These are phyloP conservation scores for Apophysomyces elegans DNA, from an alignment of 371 early-diverging fungal genomes.

Conservation along the genomic window DNA sequence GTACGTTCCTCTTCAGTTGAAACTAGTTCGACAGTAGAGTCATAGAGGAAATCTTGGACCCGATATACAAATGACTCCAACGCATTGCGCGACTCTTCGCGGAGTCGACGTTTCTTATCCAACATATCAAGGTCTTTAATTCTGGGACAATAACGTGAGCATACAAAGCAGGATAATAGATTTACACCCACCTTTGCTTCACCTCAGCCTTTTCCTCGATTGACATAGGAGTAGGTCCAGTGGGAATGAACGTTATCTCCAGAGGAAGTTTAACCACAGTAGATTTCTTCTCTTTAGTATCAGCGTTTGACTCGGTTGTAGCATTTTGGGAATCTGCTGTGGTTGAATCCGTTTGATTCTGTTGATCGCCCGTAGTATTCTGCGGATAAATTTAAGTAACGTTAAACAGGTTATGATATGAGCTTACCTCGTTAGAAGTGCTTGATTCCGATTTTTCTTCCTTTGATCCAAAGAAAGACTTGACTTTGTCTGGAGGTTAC, in stretches of 20 bases:
- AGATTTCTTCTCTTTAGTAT: slow-evolving; percentile 33
- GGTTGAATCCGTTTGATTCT: slow-evolving; percentile 13
- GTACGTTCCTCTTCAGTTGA: slow-evolving; percentile 77
- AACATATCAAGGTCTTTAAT: slow-evolving; percentile 37
- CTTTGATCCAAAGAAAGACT: slow-evolving; percentile 78
- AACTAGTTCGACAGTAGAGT: slow-evolving; percentile 68
- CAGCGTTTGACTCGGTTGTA: slow-evolving; percentile 13
- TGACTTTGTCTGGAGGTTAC: slow-evolving; percentile 57
- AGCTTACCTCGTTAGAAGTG: slow-evolving; percentile 16
- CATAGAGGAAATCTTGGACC: slow-evolving; percentile 79
- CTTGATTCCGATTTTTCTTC: slow-evolving; percentile 28
- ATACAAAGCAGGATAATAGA: neutral
- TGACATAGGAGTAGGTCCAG: slow-evolving; percentile 48
- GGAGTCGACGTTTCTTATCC: slow-evolving; percentile 61
- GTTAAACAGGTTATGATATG: neutral
- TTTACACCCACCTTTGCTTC: slow-evolving; percentile 32
- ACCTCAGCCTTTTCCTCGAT: slow-evolving; percentile 39
- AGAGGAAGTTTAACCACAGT: slow-evolving; percentile 49
- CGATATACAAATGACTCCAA: slow-evolving; percentile 92
- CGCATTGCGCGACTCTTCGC: slow-evolving; percentile 86
- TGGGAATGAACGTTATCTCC: slow-evolving; percentile 43
- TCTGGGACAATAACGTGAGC: slow-evolving; percentile 15
- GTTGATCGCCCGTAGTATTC: neutral
- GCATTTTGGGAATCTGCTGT: slow-evolving; percentile 15
- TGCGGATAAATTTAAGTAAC: neutral